These are phyloP conservation scores for Saccharomycopsis olivae DNA, from an alignment of 805 yeast species.

Conservation along the genomic window DNA sequence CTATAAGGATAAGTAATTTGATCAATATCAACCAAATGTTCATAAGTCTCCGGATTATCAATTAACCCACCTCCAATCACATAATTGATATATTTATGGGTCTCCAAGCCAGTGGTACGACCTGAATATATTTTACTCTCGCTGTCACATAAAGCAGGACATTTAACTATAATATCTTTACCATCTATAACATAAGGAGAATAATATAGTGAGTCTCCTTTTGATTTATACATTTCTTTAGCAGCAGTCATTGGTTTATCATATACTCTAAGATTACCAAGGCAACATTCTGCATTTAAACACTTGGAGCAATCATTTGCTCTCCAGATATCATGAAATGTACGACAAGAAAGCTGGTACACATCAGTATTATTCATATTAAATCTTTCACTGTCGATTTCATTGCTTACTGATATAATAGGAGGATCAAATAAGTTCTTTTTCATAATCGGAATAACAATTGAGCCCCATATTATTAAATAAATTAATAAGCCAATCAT, in stretches of 20 bases:
- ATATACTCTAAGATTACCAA: conserved; percentile 4
- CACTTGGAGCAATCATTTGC: conserved; percentile 72
- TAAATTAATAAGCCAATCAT: not conserved
- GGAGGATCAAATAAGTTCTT: conserved; percentile 3
- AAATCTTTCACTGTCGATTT: not conserved
- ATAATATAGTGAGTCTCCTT: conserved; percentile 19
- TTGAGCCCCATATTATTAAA: conserved; percentile 6
- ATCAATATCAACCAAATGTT: conserved; percentile 13
- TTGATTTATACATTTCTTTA: not conserved
- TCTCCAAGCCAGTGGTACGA: conserved; percentile 59
- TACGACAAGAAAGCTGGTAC: conserved; percentile 31
- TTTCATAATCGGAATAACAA: not conserved
- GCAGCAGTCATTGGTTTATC: not conserved
- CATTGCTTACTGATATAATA: not conserved
- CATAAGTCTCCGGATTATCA: conserved; percentile 17
- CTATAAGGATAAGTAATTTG: conserved; percentile 57
- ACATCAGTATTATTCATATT: conserved; percentile 22
- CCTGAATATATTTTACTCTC: conserved; percentile 69
- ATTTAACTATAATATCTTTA: conserved; percentile 45
- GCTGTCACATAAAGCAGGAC: conserved; percentile 82
- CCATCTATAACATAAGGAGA: conserved; percentile 4
- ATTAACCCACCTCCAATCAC: conserved; percentile 66
- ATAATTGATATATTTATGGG: conserved; percentile 60
- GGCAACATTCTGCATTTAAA: conserved; percentile 50
- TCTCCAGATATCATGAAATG: conserved; percentile 45